Evolutionary conservation across 768 basidiomycete species (phyloP), one percentile per base, ranked within the genome.

Genomic region (Termitomyces sp.): DNA sequence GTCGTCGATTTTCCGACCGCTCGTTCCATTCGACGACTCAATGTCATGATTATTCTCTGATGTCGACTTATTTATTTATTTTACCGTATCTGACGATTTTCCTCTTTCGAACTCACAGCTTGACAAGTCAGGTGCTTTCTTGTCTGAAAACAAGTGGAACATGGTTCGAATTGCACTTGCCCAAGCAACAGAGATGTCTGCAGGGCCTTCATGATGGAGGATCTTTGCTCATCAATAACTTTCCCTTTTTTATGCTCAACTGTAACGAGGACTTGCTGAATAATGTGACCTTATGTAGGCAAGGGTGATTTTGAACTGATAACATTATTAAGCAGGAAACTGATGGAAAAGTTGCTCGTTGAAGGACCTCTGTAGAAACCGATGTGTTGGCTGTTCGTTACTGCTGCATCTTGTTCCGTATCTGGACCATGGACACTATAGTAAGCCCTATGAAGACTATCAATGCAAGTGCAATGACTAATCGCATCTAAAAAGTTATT

Each of bases 381-480:
- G 6, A 18, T 26, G 7, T 26, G 14, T 22, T 6, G 16, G 6
- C 20, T 24, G 16, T 22, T 9, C 14, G 16, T 16, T 24, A 24
- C 35, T 35, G 22, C 35, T 36, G 50, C 8, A 52, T 22, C 35
- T 52, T 32, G 32, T 28, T 20, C 33, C 33, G 38, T 16, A 40
- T 46, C 77, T 92, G 92, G 67, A 96, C 90, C 64, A 97, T 85
- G 33, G 91, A 92, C 51, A 97, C 88, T 64, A 98, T 86, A 67
- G 97, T 95, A 75, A 99, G 91, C 70, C 94, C 79, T 63, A 97
- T 80, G 69, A 98, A 88, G 56, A 98, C 83, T 53, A 81, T 80
- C 65, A 98, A 86, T 51, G 88, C 92, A 38, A 90, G 78, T 54
- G 86, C 91, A 67, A 99, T 96, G 73, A 97, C 92, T 72, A 98